Base-by-base conservation (phyloP, 78 protist genomes). In the Polysphondylium violaceum region DNA sequence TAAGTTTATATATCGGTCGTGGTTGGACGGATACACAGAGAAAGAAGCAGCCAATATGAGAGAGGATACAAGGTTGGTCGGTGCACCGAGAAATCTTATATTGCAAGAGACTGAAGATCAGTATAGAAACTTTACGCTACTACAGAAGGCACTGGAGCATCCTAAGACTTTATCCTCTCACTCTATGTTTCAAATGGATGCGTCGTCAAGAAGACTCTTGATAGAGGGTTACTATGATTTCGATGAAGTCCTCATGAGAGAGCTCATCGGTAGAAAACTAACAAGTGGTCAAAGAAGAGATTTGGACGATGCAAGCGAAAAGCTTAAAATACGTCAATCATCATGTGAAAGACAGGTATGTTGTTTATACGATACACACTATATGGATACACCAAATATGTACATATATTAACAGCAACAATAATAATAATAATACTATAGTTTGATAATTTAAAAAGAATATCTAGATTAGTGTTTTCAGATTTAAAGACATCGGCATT, bases 231-330 rank as follows among this genome's bases (percentile, higher is more conserved):
- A 68, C 61, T 83, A 83, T 69, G 90, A 83, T 12, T 83, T 83
- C 35, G 77, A 83, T 11, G 78, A 83, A 5, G 14, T 8, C 0
- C n/a, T 83, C 9, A 40, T 83, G 68, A 50, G 90, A 19, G 90
- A 83, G 44, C 67, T 83, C 16, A 83, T 83, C 17, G 90, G 90
- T 69, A 67, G 78, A 55, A 83, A 83, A 33, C 38, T 83, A 43
- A 83, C 90, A 40, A 44, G 65, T 68, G 90, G 90, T 40, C 90
- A 83, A 83, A 44, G 90, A 38, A 67, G 78, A 69, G 90, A 83
- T 44, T 58, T 83, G 5, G 90, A 83, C 44, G 90, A 83, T 19
- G 43, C 77, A 0, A 53, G 71, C 14, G 90, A 83, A 43, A 83
- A 83, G 31, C 29, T 83, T 44, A 67, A 44, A 33, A 59, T 83